A percentile compares a stretch with the other conserved stretches of the same genome.
phyloP scores from a whole-genome alignment of 2,329 filamentous ascomycete species.

The Aplosporella prunicola region DNA sequence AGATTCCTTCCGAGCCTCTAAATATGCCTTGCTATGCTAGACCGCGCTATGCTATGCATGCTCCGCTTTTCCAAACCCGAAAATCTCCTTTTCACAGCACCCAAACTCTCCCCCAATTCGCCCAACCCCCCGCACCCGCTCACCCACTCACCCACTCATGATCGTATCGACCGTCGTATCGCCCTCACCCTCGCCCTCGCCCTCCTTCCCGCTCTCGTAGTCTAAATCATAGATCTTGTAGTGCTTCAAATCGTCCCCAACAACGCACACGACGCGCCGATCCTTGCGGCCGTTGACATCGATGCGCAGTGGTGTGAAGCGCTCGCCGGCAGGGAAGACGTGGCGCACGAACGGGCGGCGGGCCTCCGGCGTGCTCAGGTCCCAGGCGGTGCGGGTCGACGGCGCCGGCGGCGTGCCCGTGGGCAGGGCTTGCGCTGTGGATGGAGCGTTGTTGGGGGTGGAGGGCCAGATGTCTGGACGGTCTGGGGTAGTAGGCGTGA shows the following conservation, averaged over 20 bases:
- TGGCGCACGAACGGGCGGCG: constrained; percentile 31
- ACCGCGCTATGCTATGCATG: too few relatives aligned
- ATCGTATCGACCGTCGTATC: constrained; percentile 10
- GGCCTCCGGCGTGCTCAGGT: constrained; percentile 7
- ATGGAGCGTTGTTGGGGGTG: not conserved
- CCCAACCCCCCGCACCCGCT: too few relatives aligned
- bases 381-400: constrained; percentile 2
- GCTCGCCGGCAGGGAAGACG: constrained; percentile 34
- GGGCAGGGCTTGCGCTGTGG: not conserved
- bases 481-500: constrained; percentile 1
- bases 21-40: too few relatives aligned
- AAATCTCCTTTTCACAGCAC: too few relatives aligned
- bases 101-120: not conserved
- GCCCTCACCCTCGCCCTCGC: constrained; percentile 7
- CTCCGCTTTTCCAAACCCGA: too few relatives aligned
- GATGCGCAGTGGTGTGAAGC: constrained; percentile 41
- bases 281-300: constrained; percentile 48
- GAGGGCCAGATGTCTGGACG: constrained; percentile 7
- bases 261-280: constrained; percentile 43
- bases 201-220: constrained; percentile 10
- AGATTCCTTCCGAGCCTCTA: too few relatives aligned
- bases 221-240: constrained; percentile 50
- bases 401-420: not conserved
- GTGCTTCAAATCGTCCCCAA: constrained; percentile 44
- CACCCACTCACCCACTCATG: constrained; percentile 11